Evolutionary conservation across 345 rosid species (phyloP), one percentile per base, ranked within the genome.

Genomic region (Aethionema arabicum): DNA sequence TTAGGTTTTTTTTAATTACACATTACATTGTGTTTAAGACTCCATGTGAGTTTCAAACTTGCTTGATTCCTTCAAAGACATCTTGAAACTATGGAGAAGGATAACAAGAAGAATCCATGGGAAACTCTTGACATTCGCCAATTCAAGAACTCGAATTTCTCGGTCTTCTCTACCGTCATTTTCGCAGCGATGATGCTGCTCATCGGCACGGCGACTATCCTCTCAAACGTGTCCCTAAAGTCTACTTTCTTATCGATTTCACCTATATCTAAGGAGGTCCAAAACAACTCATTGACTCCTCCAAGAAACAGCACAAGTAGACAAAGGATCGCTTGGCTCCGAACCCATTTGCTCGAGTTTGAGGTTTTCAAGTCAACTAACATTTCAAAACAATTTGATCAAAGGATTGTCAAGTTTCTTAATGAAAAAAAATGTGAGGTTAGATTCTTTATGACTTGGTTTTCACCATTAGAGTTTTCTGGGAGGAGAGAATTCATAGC

Each of bases 401-500:
- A 73, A 4, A 78, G 86, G 32, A 78, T 81, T 61, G 37, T 75
- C 9, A 57, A 75, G 12, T 86, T 87, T 70, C 80, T 88, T 38
- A 37, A 68, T 63, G 32, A 65, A 1, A 50, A 72, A 0, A 43
- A 57, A 3, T 88, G 96, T n/a, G 81, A 75, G 14, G 71, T 80
- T 47, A 79, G 67, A 60, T 80, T 87, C 69, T 91, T 80, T 79
- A 85, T 86, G 98, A 86, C 87, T 40, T 91, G 95, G 98, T 80
- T 91, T 63, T 83, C 96, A 7, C 77, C 82, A 6, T 88, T 71
- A 1, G 65, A 45, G 3, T 66, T 52, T 4, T 88, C 84, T 9
- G 80, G 83, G 6, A 73, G 69, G 5, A 78, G 90, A 43, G 92
- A 91, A 40, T 8, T 78, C 52, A 11, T 85, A n/a, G 78, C 80